Conservation (phyloP, 345 rosid species). For the Triadica sebifera region DNA sequence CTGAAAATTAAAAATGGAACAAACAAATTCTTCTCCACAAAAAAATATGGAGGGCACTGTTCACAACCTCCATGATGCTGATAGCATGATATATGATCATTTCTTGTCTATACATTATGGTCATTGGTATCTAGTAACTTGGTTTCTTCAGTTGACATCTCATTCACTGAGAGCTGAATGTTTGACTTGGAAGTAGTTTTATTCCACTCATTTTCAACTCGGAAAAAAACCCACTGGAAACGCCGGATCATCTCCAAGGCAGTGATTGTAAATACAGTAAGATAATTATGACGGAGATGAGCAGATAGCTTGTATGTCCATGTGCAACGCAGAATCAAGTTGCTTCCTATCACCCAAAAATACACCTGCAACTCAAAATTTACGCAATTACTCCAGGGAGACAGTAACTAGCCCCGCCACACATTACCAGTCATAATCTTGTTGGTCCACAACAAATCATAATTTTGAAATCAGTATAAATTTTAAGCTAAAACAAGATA, state of each 20-base stretch:
- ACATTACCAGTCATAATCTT: background rate
- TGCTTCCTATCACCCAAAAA: constrained; percentile 89
- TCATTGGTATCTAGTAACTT: constrained; percentile 47
- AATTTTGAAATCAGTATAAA: background rate
- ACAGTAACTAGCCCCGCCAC: background rate
- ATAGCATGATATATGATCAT: background rate
- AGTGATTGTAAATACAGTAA: constrained; percentile 71
- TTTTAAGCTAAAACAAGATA: background rate
- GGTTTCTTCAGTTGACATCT: constrained; percentile 45
- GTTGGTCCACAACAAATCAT: too few species aligned
- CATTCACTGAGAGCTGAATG: constrained; percentile 44
- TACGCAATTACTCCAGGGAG: background rate
- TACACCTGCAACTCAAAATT: constrained; percentile 56
- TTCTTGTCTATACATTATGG: constrained; percentile 47
- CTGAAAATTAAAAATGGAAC: constrained; percentile 2
- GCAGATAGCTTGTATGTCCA: constrained; percentile 98
- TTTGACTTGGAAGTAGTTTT: constrained; percentile 59
- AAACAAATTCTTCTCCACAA: constrained; percentile 4
- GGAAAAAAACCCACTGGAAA: constrained; percentile 95
- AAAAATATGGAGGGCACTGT: constrained; percentile 9
- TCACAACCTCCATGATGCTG: constrained; percentile 12
- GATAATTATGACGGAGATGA: constrained; percentile 90
- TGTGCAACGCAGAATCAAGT: constrained; percentile 81
- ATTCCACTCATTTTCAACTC: constrained; percentile 89
- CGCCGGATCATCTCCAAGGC: constrained; percentile 79